Evolutionary conservation across 805 yeast genomes (phyloP).

Genomic region (Suhomyces pyralidae): DNA sequence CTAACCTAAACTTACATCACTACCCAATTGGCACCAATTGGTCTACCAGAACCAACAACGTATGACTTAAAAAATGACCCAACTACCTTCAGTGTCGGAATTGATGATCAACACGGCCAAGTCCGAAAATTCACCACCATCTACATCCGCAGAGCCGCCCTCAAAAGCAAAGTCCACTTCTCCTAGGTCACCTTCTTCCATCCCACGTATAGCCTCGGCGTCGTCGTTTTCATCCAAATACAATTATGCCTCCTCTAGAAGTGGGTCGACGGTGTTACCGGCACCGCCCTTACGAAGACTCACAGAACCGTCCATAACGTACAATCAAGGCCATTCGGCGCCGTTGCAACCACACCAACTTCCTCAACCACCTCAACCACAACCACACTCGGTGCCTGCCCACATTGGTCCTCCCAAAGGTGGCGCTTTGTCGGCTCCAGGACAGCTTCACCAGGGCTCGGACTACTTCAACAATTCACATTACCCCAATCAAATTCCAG

Average conservation of each 20-base stretch:
- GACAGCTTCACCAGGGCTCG: slow-evolving; percentile 1
- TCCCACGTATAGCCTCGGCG: slow-evolving; percentile 13
- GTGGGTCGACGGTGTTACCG: slow-evolving; percentile 1
- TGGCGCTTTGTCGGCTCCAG: slow-evolving; percentile 2
- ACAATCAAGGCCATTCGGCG: not conserved
- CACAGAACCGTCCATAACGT: slow-evolving; percentile 12
- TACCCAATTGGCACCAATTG: not conserved
- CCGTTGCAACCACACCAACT: not conserved
- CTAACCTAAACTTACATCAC: not conserved
- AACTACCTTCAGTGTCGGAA: slow-evolving; percentile 26
- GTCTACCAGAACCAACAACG: not conserved
- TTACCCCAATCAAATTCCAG: not conserved
- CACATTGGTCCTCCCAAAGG: not conserved
- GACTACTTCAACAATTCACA: slow-evolving; percentile 6
- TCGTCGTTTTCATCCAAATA: slow-evolving; percentile 1
- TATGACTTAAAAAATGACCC: slow-evolving; percentile 11
- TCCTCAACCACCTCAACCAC: not conserved
- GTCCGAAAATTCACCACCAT: slow-evolving; percentile 2
- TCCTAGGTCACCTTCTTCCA: slow-evolving; percentile 7
- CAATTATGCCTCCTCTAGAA: slow-evolving; percentile 4
- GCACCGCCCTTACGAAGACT: slow-evolving; percentile 14
- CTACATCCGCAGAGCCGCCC: not conserved
- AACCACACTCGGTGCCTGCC: slow-evolving; percentile 1
- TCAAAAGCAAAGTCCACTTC: not conserved
- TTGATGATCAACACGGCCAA: slow-evolving; percentile 18